Evolutionary conservation across 1,139 yeast species (phyloP).

Genomic region (Trichomonascaceae sp.): DNA sequence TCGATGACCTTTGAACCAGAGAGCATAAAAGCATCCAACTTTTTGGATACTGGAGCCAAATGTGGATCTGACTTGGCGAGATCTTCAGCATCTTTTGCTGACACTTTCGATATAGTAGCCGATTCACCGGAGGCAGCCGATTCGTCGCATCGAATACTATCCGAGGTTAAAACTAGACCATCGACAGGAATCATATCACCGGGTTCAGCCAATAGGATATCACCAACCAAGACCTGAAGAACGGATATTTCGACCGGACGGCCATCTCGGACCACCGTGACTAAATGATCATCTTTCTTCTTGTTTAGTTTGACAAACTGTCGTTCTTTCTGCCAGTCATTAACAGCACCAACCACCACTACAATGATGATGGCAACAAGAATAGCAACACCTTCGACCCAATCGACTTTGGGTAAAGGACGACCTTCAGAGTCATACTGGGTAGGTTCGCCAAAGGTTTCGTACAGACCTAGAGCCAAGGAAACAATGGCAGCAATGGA

Average conservation of each 20-base stretch:
- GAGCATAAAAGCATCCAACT: constrained; percentile 74
- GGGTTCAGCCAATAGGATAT: constrained; percentile 72
- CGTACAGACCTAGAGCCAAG: constrained; percentile 84
- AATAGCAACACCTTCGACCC: constrained; percentile 99
- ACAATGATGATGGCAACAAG: constrained; percentile 87
- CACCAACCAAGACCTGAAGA: constrained; percentile 80
- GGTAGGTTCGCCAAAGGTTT: constrained; percentile 80
- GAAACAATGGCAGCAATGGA: constrained; percentile 85
- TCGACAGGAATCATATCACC: constrained; percentile 96
- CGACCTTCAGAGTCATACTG: constrained; percentile 73
- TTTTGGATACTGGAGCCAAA: constrained; percentile 24
- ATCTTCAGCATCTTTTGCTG: constrained; percentile 44
- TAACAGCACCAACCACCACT: constrained; percentile 86
- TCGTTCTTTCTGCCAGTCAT: constrained; percentile 93
- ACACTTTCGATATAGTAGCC: constrained; percentile 62
- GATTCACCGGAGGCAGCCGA: constrained; percentile 93
- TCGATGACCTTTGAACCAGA: constrained; percentile 87
- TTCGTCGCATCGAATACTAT: constrained; percentile 80
- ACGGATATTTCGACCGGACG: constrained; percentile 64
- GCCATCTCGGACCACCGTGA: constrained; percentile 72
- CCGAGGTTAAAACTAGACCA: constrained; percentile 66
- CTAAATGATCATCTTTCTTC: constrained; percentile 72
- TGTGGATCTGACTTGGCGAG: constrained; percentile 24
- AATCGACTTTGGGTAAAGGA: constrained; percentile 72
- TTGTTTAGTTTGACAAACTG: constrained; percentile 81